Evolutionary conservation across 1,139 yeast species (phyloP).

Genomic region (Blastobotrys capitulatus): DNA sequence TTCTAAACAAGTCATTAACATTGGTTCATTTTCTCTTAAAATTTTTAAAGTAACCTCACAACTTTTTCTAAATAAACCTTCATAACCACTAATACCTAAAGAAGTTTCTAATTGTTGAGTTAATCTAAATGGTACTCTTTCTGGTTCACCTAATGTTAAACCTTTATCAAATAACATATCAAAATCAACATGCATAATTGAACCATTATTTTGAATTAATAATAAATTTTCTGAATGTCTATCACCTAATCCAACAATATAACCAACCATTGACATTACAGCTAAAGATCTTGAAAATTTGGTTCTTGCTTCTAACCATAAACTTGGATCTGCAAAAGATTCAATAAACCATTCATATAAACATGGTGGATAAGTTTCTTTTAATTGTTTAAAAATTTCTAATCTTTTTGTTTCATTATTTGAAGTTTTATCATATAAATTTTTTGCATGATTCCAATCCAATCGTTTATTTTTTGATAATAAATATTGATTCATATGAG

Average conservation of each 20-base stretch:
- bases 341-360: slow-evolving; percentile 84
- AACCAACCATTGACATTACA: slow-evolving; percentile 97
- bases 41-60: slow-evolving; percentile 79
- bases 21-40: slow-evolving; percentile 76
- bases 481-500: slow-evolving; percentile 48
- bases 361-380: slow-evolving; percentile 57
- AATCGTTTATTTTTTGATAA: slow-evolving; percentile 35
- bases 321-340: slow-evolving; percentile 81
- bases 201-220: slow-evolving; percentile 68
- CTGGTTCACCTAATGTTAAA: slow-evolving; percentile 65
- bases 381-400: slow-evolving; percentile 20
- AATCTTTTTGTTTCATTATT: slow-evolving; percentile 3
- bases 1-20: slow-evolving; percentile 85
- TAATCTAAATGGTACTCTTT: slow-evolving; percentile 86
- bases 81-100: slow-evolving; percentile 84
- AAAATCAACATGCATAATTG: slow-evolving; percentile 88
- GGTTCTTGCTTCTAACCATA: slow-evolving; percentile 80
- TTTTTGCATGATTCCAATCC: slow-evolving; percentile 17
- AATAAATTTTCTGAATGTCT: slow-evolving; percentile 91
- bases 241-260: slow-evolving; percentile 75
- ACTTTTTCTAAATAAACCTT: slow-evolving; percentile 80
- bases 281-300: slow-evolving; percentile 76
- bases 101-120: slow-evolving; percentile 90
- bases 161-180: slow-evolving; percentile 88
- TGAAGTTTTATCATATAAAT: slow-evolving; percentile 12